Evolutionary conservation across 345 rosid species (phyloP), one percentile per base, ranked within the genome.

Genomic region (Eutrema yunnanense): DNA sequence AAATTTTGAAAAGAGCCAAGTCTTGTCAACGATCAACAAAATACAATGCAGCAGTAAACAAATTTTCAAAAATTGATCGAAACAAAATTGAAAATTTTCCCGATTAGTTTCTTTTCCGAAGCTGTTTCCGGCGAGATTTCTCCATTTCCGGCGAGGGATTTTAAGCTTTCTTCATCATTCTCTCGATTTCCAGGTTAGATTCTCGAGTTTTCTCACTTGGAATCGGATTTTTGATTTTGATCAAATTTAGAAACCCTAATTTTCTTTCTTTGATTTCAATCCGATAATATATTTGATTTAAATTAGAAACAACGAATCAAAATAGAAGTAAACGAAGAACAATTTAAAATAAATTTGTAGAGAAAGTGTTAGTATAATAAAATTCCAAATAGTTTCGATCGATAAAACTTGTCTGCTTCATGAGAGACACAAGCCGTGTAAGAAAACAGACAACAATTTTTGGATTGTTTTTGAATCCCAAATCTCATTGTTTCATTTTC

Each of bases 341-440:
- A 42, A 33, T 64, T 54, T 2, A 19, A 32, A 72, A n/a, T n/a
- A n/a, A 55, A 53, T 63, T 54, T 63, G 41, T 57, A 72, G 40
- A 52, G 52, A 44, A 43, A 62, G 19, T 41, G 26, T 11, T 22
- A 14, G 16, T 40, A n/a, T 38, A 49, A 19, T 26, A 49, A 72
- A 30, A 69, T 50, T 63, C 37, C 14, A 62, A 71, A 62, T 62
- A 62, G 62, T 51, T 72, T 42, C 14, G 62, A 62, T 72, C 70
- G 48, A 72, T 72, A 62, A 54, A 73, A 56, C 62, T 67, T 80
- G 90, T 83, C 84, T 53, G 61, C 61, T 33, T 65, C 12, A 33
- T 62, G 51, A 46, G 67, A 79, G 81, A 83, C 82, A 79, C 34
- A 49, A 72, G 64, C 68, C 85, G 46, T 81, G 83, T 26, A n/a